Conservation (phyloP, 257 asterid genomes). For the Eustoma russellianum region DNA sequence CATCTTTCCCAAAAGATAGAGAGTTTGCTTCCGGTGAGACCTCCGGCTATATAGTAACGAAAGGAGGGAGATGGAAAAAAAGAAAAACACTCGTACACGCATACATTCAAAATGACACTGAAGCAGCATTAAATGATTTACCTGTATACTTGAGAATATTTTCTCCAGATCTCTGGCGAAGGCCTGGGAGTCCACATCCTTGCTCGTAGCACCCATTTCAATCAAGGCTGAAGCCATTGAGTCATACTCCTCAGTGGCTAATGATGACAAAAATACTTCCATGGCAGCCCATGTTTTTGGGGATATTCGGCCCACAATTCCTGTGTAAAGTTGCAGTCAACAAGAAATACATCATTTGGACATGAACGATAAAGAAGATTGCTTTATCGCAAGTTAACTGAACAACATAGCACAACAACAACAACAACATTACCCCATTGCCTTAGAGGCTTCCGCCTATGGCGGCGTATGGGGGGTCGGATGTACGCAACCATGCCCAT, state of each 20-base stretch:
- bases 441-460: no score
- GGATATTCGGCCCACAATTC: constrained; percentile 95
- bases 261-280: constrained; percentile 77
- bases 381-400: not conserved
- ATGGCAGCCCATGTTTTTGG: constrained; percentile 95
- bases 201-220: constrained; percentile 93
- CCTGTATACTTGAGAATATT: constrained; percentile 87
- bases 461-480: no score
- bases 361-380: not conserved
- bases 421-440: no score
- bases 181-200: constrained; percentile 58
- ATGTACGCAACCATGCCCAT: no score
- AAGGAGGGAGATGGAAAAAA: no score
- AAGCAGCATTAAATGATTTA: constrained; percentile 13
- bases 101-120: no score
- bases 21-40: no score
- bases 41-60: no score
- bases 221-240: constrained; percentile 91
- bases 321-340: constrained; percentile 29
- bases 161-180: constrained; percentile 81
- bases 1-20: no score
- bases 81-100: no score
- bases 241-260: constrained; percentile 67
- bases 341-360: not conserved
- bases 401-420: not conserved